phyloP scores from a whole-genome alignment of 1,139 yeast genomes.

The Candida smagusa region DNA sequence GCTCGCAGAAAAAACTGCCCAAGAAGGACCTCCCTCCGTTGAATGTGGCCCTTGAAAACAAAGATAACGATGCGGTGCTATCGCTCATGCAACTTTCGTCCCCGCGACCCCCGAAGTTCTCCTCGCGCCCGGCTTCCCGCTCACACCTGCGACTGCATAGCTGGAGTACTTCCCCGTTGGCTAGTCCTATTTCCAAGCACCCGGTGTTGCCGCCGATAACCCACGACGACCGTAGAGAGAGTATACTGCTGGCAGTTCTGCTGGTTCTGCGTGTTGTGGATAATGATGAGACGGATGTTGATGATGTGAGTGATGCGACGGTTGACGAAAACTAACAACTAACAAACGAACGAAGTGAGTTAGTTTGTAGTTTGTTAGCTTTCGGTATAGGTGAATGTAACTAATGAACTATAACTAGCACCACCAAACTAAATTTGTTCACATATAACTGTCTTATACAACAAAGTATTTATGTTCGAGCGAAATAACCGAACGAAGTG shows the following conservation, averaged over 20 bases:
- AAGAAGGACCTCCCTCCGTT: constrained; percentile 30
- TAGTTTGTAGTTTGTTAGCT: no score
- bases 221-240: constrained; percentile 8
- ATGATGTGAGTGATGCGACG: constrained; percentile 9
- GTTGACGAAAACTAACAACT: constrained; percentile 6
- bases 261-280: constrained; percentile 11
- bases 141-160: constrained; percentile 33
- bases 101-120: constrained; percentile 35
- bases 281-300: constrained; percentile 23
- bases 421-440: no score
- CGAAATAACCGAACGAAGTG: no score
- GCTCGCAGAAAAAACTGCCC: constrained; percentile 17
- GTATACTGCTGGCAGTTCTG: constrained; percentile 5
- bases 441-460: no score
- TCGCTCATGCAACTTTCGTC: constrained; percentile 46
- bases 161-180: constrained; percentile 19
- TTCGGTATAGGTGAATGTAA: no score
- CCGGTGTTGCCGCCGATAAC: constrained; percentile 33
- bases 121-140: constrained; percentile 23
- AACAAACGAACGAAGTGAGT: no score
- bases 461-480: no score
- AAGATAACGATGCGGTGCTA: constrained; percentile 37
- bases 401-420: no score
- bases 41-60: constrained; percentile 20
- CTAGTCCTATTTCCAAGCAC: constrained; percentile 14